Conservation (phyloP, 2,329 filamentous ascomycete species). For the Penicillium sp. region DNA sequence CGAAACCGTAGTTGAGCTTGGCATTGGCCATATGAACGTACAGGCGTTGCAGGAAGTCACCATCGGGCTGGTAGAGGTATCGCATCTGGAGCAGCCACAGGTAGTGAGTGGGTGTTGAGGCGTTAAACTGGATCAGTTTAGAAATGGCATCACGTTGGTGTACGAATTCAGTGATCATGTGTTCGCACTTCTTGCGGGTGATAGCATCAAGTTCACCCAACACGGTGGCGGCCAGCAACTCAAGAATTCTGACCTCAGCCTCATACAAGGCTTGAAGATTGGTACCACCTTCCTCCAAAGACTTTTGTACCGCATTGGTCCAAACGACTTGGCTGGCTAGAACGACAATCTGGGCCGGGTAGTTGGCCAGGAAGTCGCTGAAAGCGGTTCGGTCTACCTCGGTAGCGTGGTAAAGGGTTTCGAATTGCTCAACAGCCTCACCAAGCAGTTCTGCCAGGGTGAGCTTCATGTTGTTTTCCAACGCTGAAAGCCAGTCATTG, state of each 20-base stretch:
- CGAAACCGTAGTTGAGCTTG: slow-evolving; percentile 91
- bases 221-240: slow-evolving; percentile 83
- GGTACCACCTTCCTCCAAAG: slow-evolving; percentile 71
- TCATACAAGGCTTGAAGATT: slow-evolving; percentile 72
- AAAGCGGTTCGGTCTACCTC: slow-evolving; percentile 71
- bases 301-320: slow-evolving; percentile 82
- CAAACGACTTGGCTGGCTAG: slow-evolving; percentile 91
- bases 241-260: slow-evolving; percentile 80
- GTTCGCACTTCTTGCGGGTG: slow-evolving; percentile 93
- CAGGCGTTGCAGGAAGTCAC: slow-evolving; percentile 79
- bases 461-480: slow-evolving; percentile 91
- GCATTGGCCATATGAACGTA: slow-evolving; percentile 97
- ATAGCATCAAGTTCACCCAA: slow-evolving; percentile 85
- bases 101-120: slow-evolving; percentile 76
- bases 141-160: slow-evolving; percentile 94
- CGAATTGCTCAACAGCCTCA: slow-evolving; percentile 82
- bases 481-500: slow-evolving; percentile 95
- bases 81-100: slow-evolving; percentile 97
- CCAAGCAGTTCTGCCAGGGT: slow-evolving; percentile 88
- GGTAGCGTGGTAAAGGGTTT: slow-evolving; percentile 71
- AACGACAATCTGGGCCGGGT: slow-evolving; percentile 93
- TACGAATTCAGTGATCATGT: slow-evolving; percentile 97
- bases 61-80: slow-evolving; percentile 81
- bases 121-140: slow-evolving; percentile 75
- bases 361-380: slow-evolving; percentile 77